These are phyloP conservation scores for Raddia guianensis DNA, from an alignment of 176 grass and related monocot species.

Conservation along the genomic window DNA sequence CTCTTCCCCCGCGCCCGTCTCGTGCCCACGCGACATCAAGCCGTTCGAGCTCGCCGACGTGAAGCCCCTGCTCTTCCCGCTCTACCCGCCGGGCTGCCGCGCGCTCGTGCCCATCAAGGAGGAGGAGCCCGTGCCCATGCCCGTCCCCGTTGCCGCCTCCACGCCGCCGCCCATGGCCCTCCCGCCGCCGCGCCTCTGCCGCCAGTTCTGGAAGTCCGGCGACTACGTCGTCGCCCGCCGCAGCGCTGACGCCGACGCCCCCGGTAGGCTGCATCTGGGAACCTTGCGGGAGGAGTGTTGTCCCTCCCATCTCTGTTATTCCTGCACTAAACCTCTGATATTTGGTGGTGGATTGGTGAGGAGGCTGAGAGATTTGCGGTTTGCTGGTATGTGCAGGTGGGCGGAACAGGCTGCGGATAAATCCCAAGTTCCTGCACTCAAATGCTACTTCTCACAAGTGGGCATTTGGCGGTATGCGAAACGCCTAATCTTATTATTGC, in stretches of 20 bases:
- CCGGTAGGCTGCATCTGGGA: constrained; percentile 51
- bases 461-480: constrained; percentile 65
- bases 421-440: constrained; percentile 76
- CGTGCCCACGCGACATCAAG: constrained; percentile 48
- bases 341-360: constrained; percentile 9
- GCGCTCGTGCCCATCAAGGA: constrained; percentile 56
- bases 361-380: constrained; percentile 17
- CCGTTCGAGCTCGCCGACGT: constrained; percentile 46
- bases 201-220: constrained; percentile 97
- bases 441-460: constrained; percentile 86
- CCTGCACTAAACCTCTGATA: background rate
- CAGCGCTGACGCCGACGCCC: constrained; percentile 49
- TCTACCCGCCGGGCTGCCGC: constrained; percentile 36
- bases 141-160: constrained; percentile 35
- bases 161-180: constrained; percentile 29
- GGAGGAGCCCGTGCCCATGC: constrained; percentile 42
- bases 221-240: constrained; percentile 73
- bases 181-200: constrained; percentile 55
- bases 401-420: constrained; percentile 61
- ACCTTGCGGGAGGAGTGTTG: background rate
- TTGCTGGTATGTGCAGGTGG: constrained; percentile 43
- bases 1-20: constrained; percentile 3
- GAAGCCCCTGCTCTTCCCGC: constrained; percentile 42
- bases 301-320: constrained; percentile 35
- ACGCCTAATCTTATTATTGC: background rate